Conservation (phyloP, 225 moss, liverwort and hornwort genomes). For the Pseudoscleropodium purum region DNA sequence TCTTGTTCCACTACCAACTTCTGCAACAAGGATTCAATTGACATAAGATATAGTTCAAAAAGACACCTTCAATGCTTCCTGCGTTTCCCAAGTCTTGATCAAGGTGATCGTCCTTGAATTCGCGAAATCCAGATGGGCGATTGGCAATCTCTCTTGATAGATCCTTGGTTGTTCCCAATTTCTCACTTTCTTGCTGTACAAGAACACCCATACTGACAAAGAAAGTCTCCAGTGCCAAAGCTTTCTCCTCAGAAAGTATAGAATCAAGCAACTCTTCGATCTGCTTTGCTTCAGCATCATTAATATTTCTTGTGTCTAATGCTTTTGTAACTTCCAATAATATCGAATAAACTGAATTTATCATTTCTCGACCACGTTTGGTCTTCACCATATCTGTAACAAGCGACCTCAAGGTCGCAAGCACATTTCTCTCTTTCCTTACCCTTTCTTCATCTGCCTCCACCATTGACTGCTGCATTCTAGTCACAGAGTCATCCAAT, state of each 20-base stretch:
- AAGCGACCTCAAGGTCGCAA: conserved; percentile 39
- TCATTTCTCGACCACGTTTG: conserved; percentile 22
- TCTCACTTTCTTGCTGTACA: conserved; percentile 45
- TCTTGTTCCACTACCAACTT: not conserved
- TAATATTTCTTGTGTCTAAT: conserved; percentile 7
- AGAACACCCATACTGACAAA: conserved; percentile 47
- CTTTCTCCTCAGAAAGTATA: conserved; percentile 34
- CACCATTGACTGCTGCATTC: conserved; percentile 40
- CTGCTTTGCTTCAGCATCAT: not conserved
- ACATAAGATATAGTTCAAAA: not conserved
- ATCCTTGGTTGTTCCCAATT: conserved; percentile 5
- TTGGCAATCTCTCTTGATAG: not conserved
- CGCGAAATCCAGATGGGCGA: not conserved
- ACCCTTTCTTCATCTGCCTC: conserved; percentile 38
- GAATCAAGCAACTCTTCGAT: conserved; percentile 24
- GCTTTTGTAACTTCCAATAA: conserved; percentile 25
- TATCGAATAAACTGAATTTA: conserved; percentile 8
- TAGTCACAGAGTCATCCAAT: conserved; percentile 35
- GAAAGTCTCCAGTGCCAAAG: conserved; percentile 46
- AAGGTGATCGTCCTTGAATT: not conserved
- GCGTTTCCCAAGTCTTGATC: not conserved
- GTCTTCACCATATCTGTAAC: conserved; percentile 47
- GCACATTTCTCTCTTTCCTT: conserved; percentile 35
- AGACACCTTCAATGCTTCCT: conserved; percentile 11
- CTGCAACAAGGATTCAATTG: not conserved